A percentile compares a stretch with the other conserved stretches of the same genome.
phyloP scores from a whole-genome alignment of 257 asterid species.

The Nicotiana attenuata region DNA sequence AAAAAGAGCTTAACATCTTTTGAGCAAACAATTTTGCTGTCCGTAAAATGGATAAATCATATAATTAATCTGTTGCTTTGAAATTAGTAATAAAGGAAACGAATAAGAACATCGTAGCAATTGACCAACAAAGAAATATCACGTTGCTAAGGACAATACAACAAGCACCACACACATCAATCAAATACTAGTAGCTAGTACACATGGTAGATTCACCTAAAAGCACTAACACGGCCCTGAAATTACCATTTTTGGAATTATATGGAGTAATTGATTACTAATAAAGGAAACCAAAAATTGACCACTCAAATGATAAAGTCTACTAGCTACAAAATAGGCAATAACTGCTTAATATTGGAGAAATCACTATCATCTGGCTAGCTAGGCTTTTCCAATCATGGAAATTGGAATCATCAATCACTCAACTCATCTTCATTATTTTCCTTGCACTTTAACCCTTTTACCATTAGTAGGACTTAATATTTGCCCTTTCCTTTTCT shows the following conservation, averaged over 20 bases:
- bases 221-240: background rate
- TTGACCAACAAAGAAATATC: background rate
- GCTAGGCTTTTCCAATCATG: background rate
- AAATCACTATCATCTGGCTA: background rate
- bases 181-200: background rate
- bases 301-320: background rate
- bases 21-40: too few relatives aligned
- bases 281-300: background rate
- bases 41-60: background rate
- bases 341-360: background rate
- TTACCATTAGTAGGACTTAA: background rate
- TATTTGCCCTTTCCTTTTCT: too few relatives aligned
- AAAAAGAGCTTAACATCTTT: too few relatives aligned
- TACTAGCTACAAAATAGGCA: background rate
- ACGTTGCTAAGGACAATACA: background rate
- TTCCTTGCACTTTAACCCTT: background rate
- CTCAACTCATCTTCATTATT: background rate
- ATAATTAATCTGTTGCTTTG: background rate
- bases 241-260: background rate
- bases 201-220: conserved; percentile 1
- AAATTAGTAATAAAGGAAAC: background rate
- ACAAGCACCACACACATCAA: background rate
- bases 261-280: background rate
- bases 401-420: conserved; percentile 1
- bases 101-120: background rate